These are phyloP conservation scores for Petrea volubilis DNA, from an alignment of 257 asterid genomes.

Conservation along the genomic window DNA sequence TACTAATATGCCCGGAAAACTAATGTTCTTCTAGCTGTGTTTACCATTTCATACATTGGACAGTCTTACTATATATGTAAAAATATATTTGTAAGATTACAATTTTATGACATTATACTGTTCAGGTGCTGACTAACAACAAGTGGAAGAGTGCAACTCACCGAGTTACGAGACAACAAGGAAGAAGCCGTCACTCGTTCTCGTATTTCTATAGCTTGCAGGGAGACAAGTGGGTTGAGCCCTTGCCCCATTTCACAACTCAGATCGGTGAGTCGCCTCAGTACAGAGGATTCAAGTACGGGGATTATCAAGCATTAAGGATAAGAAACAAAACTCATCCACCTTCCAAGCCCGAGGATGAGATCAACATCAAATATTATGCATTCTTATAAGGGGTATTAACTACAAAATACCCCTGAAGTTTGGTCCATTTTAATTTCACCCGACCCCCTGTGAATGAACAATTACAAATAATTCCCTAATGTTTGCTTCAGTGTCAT, in stretches of 20 bases:
- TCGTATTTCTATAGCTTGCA: conserved; percentile 31
- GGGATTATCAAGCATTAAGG: conserved; percentile 40
- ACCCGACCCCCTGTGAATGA: too few relatives aligned
- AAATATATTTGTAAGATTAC: too few relatives aligned
- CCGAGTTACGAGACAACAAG: conserved; percentile 46
- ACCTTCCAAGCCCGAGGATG: conserved; percentile 31
- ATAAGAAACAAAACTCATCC: conserved; percentile 45
- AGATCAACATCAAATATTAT: conserved; percentile 30
- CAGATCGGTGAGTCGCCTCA: conserved; percentile 31
- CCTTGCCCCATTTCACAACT: conserved; percentile 28
- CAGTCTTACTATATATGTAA: too few relatives aligned
- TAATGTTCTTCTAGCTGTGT: too few relatives aligned
- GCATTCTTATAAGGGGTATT: too few relatives aligned
- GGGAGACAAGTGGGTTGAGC: conserved; percentile 45
- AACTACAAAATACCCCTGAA: too few relatives aligned
- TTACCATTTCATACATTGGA: too few relatives aligned
- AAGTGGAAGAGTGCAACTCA: conserved; percentile 60
- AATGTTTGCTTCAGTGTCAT: too few relatives aligned
- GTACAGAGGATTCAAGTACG: conserved; percentile 33
- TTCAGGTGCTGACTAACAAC: conserved; percentile 63
- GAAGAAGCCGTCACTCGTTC: conserved; percentile 22
- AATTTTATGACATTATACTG: too few relatives aligned
- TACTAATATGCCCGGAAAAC: too few relatives aligned
- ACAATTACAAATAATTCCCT: too few relatives aligned
- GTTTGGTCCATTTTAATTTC: too few relatives aligned